Percentiles rank a stretch among this genome's conserved stretches.
Conservation (phyloP, 345 rosid species). For the Brassica incana region DNA sequence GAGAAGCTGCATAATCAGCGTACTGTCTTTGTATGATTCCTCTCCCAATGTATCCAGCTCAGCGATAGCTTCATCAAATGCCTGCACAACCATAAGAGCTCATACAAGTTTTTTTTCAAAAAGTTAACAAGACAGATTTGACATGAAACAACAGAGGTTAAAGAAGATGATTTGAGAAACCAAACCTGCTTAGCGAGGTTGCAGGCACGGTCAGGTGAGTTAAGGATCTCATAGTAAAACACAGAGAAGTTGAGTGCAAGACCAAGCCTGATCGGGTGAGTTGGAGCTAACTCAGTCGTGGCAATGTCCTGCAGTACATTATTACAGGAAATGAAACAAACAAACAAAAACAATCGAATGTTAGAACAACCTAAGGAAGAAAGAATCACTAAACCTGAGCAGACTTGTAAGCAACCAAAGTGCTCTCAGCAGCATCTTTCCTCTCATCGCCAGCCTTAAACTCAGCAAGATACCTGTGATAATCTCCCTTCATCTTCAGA, state of each 20-base stretch:
- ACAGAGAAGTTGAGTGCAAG: conserved; percentile 99
- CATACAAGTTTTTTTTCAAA: background rate
- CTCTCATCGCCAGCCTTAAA: conserved; percentile 92
- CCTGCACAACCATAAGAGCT: conserved; percentile 23
- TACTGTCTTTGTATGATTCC: conserved; percentile 82
- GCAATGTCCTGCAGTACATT: conserved; percentile 75
- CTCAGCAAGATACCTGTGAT: conserved; percentile 96
- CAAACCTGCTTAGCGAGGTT: conserved; percentile 90
- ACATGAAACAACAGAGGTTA: background rate
- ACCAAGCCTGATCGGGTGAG: conserved; percentile 97
- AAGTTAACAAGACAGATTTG: background rate
- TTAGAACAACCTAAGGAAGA: background rate
- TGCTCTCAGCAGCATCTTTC: conserved; percentile 98
- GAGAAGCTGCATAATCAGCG: conserved; percentile 75
- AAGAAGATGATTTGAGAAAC: background rate
- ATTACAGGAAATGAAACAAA: background rate
- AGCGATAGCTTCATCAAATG: conserved; percentile 75
- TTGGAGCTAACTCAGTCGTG: conserved; percentile 77
- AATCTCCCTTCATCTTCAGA: conserved; percentile 97
- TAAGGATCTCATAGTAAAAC: conserved; percentile 95
- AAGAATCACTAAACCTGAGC: conserved; percentile 62
- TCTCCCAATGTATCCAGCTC: conserved; percentile 72
- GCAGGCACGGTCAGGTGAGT: conserved; percentile 98
- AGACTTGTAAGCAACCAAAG: conserved; percentile 93
- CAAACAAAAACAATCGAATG: background rate